Conservation (phyloP, 2,329 filamentous ascomycete genomes). For the Cryoendolithus antarcticus region DNA sequence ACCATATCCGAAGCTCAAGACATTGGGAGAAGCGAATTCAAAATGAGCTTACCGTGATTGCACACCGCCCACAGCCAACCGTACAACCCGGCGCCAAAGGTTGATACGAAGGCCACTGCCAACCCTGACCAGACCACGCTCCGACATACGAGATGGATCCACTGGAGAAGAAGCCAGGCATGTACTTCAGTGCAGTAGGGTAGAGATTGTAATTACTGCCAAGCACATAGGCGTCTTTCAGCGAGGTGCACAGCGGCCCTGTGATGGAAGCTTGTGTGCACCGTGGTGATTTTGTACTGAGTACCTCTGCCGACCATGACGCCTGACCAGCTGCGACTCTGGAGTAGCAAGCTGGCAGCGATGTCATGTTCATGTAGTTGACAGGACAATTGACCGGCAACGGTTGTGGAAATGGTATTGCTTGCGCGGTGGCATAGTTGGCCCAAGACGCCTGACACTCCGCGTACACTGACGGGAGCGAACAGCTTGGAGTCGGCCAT, state of each 20-base stretch:
- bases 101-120: too few species aligned
- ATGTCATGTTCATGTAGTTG: neutral
- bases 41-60: neutral
- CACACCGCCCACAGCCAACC: slow-evolving; percentile 1
- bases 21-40: too few species aligned
- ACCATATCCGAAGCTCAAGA: too few species aligned
- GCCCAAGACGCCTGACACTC: slow-evolving; percentile 1
- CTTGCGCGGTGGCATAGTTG: neutral
- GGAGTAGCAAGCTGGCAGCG: slow-evolving; percentile 1
- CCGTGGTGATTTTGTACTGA: neutral
- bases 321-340: neutral
- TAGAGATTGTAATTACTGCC: neutral
- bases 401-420: neutral
- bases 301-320: neutral
- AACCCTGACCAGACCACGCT: too few species aligned
- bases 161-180: neutral
- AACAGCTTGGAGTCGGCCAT: slow-evolving; percentile 1
- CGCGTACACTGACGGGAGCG: neutral
- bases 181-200: too few species aligned
- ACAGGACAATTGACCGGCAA: neutral
- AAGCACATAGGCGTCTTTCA: slow-evolving; percentile 2
- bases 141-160: neutral
- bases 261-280: slow-evolving; percentile 1
- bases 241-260: neutral
- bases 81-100: slow-evolving; percentile 2